A percentile compares a stretch with the other conserved stretches of the same genome.
Conservation (phyloP, 345 rosid species). For the Erodium maritimum region DNA sequence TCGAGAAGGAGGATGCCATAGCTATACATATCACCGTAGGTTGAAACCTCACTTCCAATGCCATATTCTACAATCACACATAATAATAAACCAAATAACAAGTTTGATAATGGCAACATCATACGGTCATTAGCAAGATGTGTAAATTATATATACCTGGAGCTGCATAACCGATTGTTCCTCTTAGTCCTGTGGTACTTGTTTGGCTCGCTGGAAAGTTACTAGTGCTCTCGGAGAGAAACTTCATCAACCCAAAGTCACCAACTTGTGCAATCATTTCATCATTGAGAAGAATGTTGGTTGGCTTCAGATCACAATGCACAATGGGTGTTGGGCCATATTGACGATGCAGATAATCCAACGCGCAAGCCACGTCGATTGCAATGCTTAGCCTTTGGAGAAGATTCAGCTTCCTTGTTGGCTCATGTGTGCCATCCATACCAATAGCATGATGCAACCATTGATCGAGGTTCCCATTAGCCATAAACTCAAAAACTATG, state of each 20-base stretch:
- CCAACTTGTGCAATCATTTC: slow-evolving; percentile 9
- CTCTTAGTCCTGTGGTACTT: slow-evolving; percentile 26
- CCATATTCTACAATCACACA: too few relatives aligned
- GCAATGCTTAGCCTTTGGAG: slow-evolving; percentile 12
- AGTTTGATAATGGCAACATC: too few relatives aligned
- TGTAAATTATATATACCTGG: slow-evolving; percentile 18
- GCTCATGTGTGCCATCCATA: too few relatives aligned
- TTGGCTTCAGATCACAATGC: slow-evolving; percentile 17
- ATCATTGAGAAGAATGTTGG: slow-evolving; percentile 13
- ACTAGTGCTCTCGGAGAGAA: slow-evolving; percentile 1
- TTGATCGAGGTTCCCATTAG: slow-evolving; percentile 11
- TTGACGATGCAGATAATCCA: slow-evolving; percentile 14
- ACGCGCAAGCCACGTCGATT: slow-evolving; percentile 9
- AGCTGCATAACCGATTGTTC: slow-evolving; percentile 33
- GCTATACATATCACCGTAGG: too few relatives aligned
- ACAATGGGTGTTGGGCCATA: slow-evolving; percentile 9
- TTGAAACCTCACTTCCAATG: slow-evolving; percentile 9
- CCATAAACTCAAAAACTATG: slow-evolving; percentile 14
- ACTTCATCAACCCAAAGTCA: slow-evolving; percentile 15
- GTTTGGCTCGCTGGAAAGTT: slow-evolving; percentile 1
- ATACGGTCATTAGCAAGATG: too few relatives aligned
- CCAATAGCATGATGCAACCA: slow-evolving; percentile 5
- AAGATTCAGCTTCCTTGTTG: slow-evolving; percentile 5
- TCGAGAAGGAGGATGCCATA: slow-evolving; percentile 18
- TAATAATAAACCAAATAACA: too few relatives aligned